Base-by-base conservation (phyloP, 345 rosid species). In the Odontarrhena argentea region DNA sequence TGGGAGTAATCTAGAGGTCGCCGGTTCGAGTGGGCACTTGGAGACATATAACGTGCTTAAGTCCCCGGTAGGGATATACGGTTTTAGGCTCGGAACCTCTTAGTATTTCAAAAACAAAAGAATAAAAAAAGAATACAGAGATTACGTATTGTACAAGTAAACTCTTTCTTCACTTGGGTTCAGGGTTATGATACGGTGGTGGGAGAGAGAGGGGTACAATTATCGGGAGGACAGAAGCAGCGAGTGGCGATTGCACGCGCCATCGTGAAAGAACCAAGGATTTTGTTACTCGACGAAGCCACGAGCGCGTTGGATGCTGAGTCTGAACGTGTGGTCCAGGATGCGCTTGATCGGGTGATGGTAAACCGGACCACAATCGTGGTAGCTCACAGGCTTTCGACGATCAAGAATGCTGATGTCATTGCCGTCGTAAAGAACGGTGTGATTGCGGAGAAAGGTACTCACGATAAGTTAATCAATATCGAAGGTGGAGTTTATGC, bases 341-440 rank as follows among this genome's bases (percentile, higher is more conserved):
- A 71, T 4, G 87, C 85, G 25, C 58, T 86, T 61, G 90, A 83
- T 66, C 63, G 80, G 8, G 74, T 80, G 15, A 73, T 69, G 34
- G 65, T 63, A 28, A 63, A 60, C 7, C 60, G 65, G 68, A 69
- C 82, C 8, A 86, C 90, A 10, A 71, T 90, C 10, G 85, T 85
- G 11, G 92, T 90, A 40, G 92, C 95, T 13, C 95, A 83, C 50
- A 76, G 97, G 67, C 83, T 87, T 10, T 85, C 97, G 12, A 87
- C 87, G 2, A 65, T 91, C 3, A 83, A 74, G 35, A 83, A 82
- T 51, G 87, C 86, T 7, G 85, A 91, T 52, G 64, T 41, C 18
- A 86, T 87, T n/a, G 76, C 78, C 12, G 91, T 87, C 7, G 82
- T 87, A 76, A 85, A 85, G 26, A 82, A 79, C 58, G 91, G 86